Evolutionary conservation across 371 early-diverging fungal species (phyloP).

Genomic region (Funneliformis caledonium): DNA sequence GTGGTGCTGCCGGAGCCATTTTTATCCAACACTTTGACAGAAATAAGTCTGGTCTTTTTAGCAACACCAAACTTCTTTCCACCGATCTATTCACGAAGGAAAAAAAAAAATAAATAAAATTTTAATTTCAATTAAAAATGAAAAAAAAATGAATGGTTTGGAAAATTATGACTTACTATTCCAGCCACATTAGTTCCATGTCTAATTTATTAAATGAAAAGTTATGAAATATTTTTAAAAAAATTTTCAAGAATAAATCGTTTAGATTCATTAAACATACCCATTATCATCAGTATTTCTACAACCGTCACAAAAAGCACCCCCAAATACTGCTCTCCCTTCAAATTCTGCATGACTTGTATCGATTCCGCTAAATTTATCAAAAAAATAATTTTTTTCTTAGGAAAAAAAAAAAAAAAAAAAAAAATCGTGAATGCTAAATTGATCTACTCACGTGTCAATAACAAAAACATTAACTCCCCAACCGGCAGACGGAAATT

Average conservation of each 20-base stretch:
- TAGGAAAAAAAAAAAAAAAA: neutral
- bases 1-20: slow-evolving; percentile 62
- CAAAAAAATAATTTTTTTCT: neutral
- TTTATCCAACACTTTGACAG: slow-evolving; percentile 65
- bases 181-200: neutral
- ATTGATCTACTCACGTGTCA: slow-evolving; percentile 47
- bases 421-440: neutral
- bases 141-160: too few species aligned
- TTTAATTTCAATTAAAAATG: neutral
- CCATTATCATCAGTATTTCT: slow-evolving; percentile 79
- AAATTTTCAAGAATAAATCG: too few species aligned
- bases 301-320: slow-evolving; percentile 67
- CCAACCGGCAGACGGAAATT: slow-evolving; percentile 36
- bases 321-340: slow-evolving; percentile 87
- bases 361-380: slow-evolving; percentile 63
- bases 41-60: slow-evolving; percentile 58
- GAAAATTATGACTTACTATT: neutral
- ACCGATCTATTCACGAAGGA: neutral
- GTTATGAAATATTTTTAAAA: too few species aligned
- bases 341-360: slow-evolving; percentile 83
- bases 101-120: neutral
- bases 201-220: neutral
- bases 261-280: slow-evolving; percentile 51
- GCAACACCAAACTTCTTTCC: slow-evolving; percentile 60
- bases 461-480: slow-evolving; percentile 60